A percentile compares a stretch with the other conserved stretches of the same genome.
Conservation (phyloP, 768 basidiomycete genomes). For the Nevesoporus exiguus region DNA sequence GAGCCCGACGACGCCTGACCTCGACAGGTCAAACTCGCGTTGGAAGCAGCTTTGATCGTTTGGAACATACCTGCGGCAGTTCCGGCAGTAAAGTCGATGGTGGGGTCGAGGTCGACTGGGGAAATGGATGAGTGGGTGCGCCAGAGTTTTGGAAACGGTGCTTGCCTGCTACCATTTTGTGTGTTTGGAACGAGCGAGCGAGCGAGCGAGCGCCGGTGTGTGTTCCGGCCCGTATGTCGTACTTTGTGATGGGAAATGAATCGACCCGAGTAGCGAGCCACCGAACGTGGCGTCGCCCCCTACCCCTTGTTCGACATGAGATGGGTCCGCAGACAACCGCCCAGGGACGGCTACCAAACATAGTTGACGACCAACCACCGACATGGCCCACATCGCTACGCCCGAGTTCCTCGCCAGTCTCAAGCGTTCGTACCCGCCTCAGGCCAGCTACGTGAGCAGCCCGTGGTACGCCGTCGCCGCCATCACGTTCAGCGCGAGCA, state of each 20-base stretch:
- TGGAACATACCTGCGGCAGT: slow-evolving; percentile 53
- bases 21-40: neutral
- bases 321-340: too few species aligned
- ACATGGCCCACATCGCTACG: slow-evolving; percentile 34
- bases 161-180: slow-evolving; percentile 24
- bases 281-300: too few species aligned
- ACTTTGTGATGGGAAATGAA: too few species aligned
- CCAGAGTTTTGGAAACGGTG: neutral
- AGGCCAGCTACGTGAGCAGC: slow-evolving; percentile 29
- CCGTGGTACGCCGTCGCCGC: slow-evolving; percentile 62
- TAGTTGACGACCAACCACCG: neutral
- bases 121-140: slow-evolving; percentile 1
- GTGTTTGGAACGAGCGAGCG: too few species aligned
- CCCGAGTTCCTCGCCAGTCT: slow-evolving; percentile 41
- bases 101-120: slow-evolving; percentile 47
- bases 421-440: slow-evolving; percentile 44
- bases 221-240: too few species aligned
- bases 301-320: too few species aligned
- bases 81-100: slow-evolving; percentile 76
- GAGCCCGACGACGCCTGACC: slow-evolving; percentile 56
- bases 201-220: too few species aligned
- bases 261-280: too few species aligned
- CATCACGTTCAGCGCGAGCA: slow-evolving; percentile 56
- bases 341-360: neutral
- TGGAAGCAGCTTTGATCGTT: too few species aligned